Evolutionary conservation across 345 rosid species (phyloP).

Genomic region (Dovyalis caffra): DNA sequence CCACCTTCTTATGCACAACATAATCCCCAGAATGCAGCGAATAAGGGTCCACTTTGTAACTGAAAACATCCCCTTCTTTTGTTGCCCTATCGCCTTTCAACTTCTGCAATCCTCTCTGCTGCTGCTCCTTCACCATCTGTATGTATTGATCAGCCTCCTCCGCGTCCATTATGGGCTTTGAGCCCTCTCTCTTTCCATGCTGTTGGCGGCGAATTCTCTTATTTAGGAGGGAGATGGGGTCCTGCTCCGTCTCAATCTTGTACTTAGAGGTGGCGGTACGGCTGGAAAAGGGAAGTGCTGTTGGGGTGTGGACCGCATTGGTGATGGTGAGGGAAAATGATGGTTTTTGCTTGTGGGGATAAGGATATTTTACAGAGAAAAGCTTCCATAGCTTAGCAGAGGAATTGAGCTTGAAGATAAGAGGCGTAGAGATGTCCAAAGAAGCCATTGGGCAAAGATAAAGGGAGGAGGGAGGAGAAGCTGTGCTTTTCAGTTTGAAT

Average conservation of each 20-base stretch:
- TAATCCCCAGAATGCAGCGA: constrained; percentile 70
- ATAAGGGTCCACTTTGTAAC: constrained; percentile 88
- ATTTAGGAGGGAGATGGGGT: constrained; percentile 69
- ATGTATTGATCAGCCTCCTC: constrained; percentile 87
- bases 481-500: not conserved
- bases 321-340: constrained; percentile 34
- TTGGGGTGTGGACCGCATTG: constrained; percentile 44
- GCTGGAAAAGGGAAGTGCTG: constrained; percentile 27
- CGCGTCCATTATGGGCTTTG: constrained; percentile 60
- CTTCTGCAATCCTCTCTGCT: constrained; percentile 85
- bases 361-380: constrained; percentile 29
- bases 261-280: constrained; percentile 31
- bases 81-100: constrained; percentile 59
- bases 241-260: constrained; percentile 43
- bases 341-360: constrained; percentile 11
- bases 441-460: not conserved
- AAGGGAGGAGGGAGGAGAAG: not conserved
- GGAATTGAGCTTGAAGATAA: constrained; percentile 34
- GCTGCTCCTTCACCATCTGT: constrained; percentile 77
- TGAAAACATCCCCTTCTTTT: constrained; percentile 42
- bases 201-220: constrained; percentile 68
- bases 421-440: constrained; percentile 31
- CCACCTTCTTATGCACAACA: constrained; percentile 94
- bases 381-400: constrained; percentile 22
- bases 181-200: constrained; percentile 51